Evolutionary conservation across 1,284 basidiomycete genomes (phyloP), one percentile per base, ranked within the genome.

Genomic region (Marasmius oreades): DNA sequence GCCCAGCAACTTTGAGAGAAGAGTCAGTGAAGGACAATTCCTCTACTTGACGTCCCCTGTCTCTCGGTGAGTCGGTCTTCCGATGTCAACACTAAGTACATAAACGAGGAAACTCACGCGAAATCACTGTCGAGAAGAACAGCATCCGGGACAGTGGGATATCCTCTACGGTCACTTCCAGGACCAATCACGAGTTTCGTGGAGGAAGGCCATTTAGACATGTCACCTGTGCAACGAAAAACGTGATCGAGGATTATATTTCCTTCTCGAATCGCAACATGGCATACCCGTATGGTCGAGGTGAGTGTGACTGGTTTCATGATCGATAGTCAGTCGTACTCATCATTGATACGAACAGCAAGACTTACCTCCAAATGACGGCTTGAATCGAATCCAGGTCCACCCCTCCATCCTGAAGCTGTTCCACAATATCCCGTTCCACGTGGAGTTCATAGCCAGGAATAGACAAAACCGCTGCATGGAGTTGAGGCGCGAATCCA

Each of bases 321-420:
- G 20, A 44, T 20, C 18, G 10, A 14, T 7, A 3, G 22, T 5
- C 16, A 18, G 51, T 24, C 5, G 3, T 3, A 18, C 6, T 5
- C 22, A 31, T 28, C 18, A 7, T 28, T 2, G 11, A 31, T 11
- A 46, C 14, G n/a, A 36, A 18, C 3, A 2, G 34, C 10, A 14
- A 1, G 1, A 44, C 56, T 39, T 18, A 65, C 65, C 65, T 66
- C 66, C 66, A 67, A 37, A 67, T 61, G 0, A 64, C 61, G 22
- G 61, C 58, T 48, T 60, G 51, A 26, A 67, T 60, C 18, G 51
- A 59, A 4, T 59, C 59, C 45, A 61, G 39, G 22, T 54, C 24
- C 2, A 66, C 51, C 2, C 61, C 62, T 18, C 55, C 59, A 7
- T 61, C 61, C 5, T n/a, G 42, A 5, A 67, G 55, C 53, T 63